Evolutionary conservation across 352 stramenopile species (phyloP), one percentile per base, ranked within the genome.

Genomic region (Phytophthora hybrid): DNA sequence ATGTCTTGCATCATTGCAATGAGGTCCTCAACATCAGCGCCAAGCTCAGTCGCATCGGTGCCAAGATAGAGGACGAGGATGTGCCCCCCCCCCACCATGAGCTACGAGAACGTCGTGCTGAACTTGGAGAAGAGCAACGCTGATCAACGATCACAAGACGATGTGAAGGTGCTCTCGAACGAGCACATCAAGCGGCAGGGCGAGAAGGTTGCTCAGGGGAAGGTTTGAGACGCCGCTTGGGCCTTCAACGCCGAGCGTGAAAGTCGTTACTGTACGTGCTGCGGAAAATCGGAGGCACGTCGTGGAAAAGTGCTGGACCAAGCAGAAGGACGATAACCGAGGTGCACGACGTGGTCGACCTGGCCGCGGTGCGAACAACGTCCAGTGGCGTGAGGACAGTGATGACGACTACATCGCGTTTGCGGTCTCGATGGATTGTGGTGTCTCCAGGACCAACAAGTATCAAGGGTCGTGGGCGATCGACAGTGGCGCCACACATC

Each of bases 291-390:
- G 60, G 52, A 26, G 68, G 51, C 68, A 74, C 52, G 1, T 65
- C 8, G 21, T 59, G 7, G 53, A 69, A 7, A 66, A 63, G 59
- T 71, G 69, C 69, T 76, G 62, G 53, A 52, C 59, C 53, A 76
- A 71, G 54, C 61, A 72, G 65, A 62, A 71, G 64, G 46, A 59
- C 19, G 64, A 71, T 21, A 71, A 65, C 21, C 64, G 55, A 54
- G 46, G 34, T 8, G n/a, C 10, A 11, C 46, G 32, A 63, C 39
- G 39, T 16, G 23, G 29, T 21, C 14, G 67, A 26, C 2, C 8
- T 63, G 59, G 60, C 26, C 69, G 69, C 23, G 31, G 60, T 37
- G 68, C 68, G 9, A 64, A 75, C 68, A 70, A 65, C 53, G 55
- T 69, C 16, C 46, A 65, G 6, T 65, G 54, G 44, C 16, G 47